phyloP scores from a whole-genome alignment of 2,329 filamentous ascomycete genomes.

The Trichophyton rubrum region DNA sequence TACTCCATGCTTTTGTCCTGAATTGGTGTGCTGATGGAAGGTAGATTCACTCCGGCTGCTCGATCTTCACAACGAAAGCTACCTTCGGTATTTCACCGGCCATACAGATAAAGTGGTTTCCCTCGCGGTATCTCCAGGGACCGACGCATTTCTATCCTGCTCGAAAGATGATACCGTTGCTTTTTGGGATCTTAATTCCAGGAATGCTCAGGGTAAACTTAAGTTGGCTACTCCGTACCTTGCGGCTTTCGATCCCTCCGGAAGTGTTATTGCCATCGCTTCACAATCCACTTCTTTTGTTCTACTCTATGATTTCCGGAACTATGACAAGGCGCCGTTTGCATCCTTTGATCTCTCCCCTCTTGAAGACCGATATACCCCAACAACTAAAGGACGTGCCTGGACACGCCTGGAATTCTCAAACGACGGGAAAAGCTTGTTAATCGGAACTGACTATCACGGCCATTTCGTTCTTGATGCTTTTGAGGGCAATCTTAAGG shows the following conservation, averaged over 20 bases:
- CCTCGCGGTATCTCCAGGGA: constrained; percentile 70
- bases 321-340: constrained; percentile 87
- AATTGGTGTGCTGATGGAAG: constrained; percentile 20
- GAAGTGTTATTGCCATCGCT: constrained; percentile 78
- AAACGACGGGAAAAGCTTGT: constrained; percentile 80
- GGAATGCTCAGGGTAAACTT: constrained; percentile 66
- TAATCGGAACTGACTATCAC: constrained; percentile 69
- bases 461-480: constrained; percentile 92
- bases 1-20: neutral
- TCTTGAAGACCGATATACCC: constrained; percentile 44
- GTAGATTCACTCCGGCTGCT: constrained; percentile 71
- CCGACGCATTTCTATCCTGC: constrained; percentile 85
- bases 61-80: constrained; percentile 84
- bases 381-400: constrained; percentile 35
- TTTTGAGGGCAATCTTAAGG: constrained; percentile 68
- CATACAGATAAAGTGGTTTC: constrained; percentile 76
- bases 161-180: constrained; percentile 82
- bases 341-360: constrained; percentile 63
- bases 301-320: constrained; percentile 82
- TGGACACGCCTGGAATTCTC: constrained; percentile 94
- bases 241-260: constrained; percentile 82
- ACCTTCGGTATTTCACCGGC: constrained; percentile 90
- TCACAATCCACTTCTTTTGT: constrained; percentile 68
- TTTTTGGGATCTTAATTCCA: constrained; percentile 76
- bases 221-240: constrained; percentile 71